Base-by-base conservation (phyloP, 2,329 filamentous ascomycete genomes). In the Aspergillus sp. region DNA sequence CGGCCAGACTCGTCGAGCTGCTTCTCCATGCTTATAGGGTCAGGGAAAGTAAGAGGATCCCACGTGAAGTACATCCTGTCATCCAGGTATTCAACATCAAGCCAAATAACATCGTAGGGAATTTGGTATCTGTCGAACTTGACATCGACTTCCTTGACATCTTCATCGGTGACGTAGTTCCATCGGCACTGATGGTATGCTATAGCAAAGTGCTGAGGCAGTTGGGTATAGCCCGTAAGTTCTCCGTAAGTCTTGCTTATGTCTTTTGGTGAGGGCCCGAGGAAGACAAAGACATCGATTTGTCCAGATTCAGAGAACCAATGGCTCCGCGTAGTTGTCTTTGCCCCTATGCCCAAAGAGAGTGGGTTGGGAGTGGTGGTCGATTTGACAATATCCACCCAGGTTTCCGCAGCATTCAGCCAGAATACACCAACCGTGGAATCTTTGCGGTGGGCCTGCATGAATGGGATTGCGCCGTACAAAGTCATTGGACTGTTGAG, bases 21-120 rank as follows among this genome's bases (percentile, higher is more conserved):
- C 58, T 94, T 70, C 45, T 85, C 78, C 86, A 96, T 98, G 30
- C 75, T 74, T 30, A 82, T 74, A 0, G 91, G 88, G 47, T 96
- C 78, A 10, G 77, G 72, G 61, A 98, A 98, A 30, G 80, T 91
- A 52, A 93, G 72, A 13, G 79, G 74, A 51, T 98, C 89, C 84
- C 86, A 98, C 1, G 88, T 95, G 57, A 98, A 98, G 67, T 98
- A 98, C 65, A 94, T 93, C 64, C 91, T 89, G 58, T 82, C 86
- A 39, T 98, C 84, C 0, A 88, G 93, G 60, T 96, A 98, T 64
- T 98, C 91, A 45, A 98, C 85, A 51, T 98, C 91, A 12, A 98
- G 78, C 91, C 91, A 98, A 51, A 98, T 98, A 43, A 96, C 84
- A 61, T 98, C 91, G 64, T 96, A 98, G 0, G 91, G 91, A 34